Percentiles rank a stretch among this genome's conserved stretches.
Evolutionary conservation across 768 basidiomycete genomes (phyloP).

Genomic region (Leccinum aurantiacum): DNA sequence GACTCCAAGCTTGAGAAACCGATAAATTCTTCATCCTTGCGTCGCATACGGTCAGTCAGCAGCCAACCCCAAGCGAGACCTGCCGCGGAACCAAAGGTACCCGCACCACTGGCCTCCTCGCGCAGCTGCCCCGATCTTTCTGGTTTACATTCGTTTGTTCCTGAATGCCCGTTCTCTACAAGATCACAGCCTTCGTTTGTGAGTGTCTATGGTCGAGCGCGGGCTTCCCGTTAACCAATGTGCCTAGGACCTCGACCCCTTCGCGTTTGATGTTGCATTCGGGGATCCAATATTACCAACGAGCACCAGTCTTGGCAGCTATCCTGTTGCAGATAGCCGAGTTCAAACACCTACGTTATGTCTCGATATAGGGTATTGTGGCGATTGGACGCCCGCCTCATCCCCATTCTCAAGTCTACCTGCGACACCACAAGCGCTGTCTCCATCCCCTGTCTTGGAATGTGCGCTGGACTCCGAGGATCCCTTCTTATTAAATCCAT

Average conservation of each 20-base stretch:
- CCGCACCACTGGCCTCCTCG: constrained; percentile 13
- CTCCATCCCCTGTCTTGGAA: constrained; percentile 30
- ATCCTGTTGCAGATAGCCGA: constrained; percentile 24
- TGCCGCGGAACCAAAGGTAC: constrained; percentile 1
- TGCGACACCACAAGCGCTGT: constrained; percentile 40
- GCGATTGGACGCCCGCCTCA: constrained; percentile 43
- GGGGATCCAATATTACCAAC: constrained; percentile 30
- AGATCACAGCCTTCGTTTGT: constrained; percentile 53
- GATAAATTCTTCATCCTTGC: constrained; percentile 22
- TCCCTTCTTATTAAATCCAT: constrained; percentile 20
- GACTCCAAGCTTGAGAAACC: constrained; percentile 37
- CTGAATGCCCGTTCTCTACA: constrained; percentile 26
- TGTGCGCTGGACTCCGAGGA: constrained; percentile 23
- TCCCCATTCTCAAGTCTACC: constrained; percentile 48
- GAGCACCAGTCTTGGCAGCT: constrained; percentile 17
- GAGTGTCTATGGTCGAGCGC: constrained; percentile 27
- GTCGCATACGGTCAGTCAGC: constrained; percentile 26
- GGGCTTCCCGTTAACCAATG: constrained; percentile 1
- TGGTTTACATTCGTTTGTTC: constrained; percentile 35
- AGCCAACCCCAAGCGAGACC: constrained; percentile 21
- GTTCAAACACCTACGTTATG: constrained; percentile 36
- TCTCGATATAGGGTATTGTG: constrained; percentile 40
- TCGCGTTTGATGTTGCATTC: constrained; percentile 29
- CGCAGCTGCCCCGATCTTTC: constrained; percentile 34
- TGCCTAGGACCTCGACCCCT: constrained; percentile 31